Evolutionary conservation across 164 flowering plant genomes (phyloP), one percentile per base, ranked within the genome.

Genomic region (Nymphaea thermarum): DNA sequence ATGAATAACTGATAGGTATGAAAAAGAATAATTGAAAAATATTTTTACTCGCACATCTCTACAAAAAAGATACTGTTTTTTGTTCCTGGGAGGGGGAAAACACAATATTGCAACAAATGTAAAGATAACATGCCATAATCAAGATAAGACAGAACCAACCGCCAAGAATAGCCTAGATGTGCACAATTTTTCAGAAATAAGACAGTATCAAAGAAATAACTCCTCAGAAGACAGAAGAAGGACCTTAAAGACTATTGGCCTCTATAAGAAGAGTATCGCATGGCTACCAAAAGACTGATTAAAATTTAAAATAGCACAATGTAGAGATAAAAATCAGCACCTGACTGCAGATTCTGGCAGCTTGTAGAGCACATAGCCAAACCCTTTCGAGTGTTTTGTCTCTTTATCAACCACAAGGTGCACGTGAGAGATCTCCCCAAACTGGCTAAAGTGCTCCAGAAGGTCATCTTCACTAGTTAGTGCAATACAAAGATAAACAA

Each of bases 381-480:
- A 57, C 68, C 99, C 99, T 71, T 85, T 94, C 11, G 98, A 94
- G 45, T 83, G 84, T 72, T 79, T 94, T 8, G 96, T 94, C 43
- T 85, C 86, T 79, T 85, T 94, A 75, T 91, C 94, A 66, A 85
- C 75, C 60, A 94, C 89, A 74, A 94, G 68, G 80, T 94, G 99
- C 70, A 88, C 96, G 76, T 90, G 76, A 44, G 87, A 77, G 44
- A 90, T 73, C 44, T 80, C 71, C n/a, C 98, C 99, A 78, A 71
- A 82, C 76, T 76, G 80, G 65, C 83, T 68, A 68, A 94, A 94
- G 63, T 77, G 81, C 75, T 90, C 94, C 69, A 78, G 77, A 71
- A 94, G 77, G 68, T 94, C 99, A 72, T 91, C 99, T 78, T 90
- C 99, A 53, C 99, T 91, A 81, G 44, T 66, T 77, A 64, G 71